These are phyloP conservation scores for Schoenoplectus triqueter DNA, from an alignment of 202 grass and related monocot genomes.

Conservation along the genomic window DNA sequence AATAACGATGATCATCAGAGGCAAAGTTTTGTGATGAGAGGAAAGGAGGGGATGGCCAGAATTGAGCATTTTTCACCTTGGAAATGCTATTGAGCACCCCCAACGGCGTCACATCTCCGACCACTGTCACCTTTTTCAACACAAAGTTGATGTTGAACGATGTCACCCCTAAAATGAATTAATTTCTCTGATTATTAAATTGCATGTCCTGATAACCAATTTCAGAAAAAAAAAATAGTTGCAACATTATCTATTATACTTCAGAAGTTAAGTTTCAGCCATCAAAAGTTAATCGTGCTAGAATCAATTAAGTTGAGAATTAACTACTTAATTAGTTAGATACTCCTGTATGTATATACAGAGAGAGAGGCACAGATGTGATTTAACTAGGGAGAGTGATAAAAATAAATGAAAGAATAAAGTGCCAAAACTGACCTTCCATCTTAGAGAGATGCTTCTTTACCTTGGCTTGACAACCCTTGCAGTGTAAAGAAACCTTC, in stretches of 20 bases:
- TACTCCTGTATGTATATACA: neutral
- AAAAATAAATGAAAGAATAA: neutral
- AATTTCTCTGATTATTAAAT: conserved; percentile 10
- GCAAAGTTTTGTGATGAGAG: conserved; percentile 24
- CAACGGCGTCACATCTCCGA: conserved; percentile 67
- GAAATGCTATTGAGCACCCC: conserved; percentile 75
- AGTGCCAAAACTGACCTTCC: conserved; percentile 58
- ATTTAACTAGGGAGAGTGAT: neutral
- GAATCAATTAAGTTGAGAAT: neutral
- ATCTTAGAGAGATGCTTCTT: conserved; percentile 95
- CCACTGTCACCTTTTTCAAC: conserved; percentile 77
- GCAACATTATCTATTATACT: neutral
- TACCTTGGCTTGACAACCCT: conserved; percentile 86
- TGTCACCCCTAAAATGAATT: conserved; percentile 48
- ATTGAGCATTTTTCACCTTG: conserved; percentile 78
- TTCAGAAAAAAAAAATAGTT: neutral
- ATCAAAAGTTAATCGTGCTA: neutral
- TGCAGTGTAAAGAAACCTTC: conserved; percentile 88
- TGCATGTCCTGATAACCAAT: neutral
- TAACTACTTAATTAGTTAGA: neutral
- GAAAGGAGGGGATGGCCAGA: conserved; percentile 53
- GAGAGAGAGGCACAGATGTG: too few relatives aligned
- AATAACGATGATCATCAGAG: conserved; percentile 28
- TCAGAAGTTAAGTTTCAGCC: neutral
- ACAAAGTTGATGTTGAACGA: conserved; percentile 75